phyloP scores from a whole-genome alignment of 176 grass and related monocot species.

The Thalia dealbata region DNA sequence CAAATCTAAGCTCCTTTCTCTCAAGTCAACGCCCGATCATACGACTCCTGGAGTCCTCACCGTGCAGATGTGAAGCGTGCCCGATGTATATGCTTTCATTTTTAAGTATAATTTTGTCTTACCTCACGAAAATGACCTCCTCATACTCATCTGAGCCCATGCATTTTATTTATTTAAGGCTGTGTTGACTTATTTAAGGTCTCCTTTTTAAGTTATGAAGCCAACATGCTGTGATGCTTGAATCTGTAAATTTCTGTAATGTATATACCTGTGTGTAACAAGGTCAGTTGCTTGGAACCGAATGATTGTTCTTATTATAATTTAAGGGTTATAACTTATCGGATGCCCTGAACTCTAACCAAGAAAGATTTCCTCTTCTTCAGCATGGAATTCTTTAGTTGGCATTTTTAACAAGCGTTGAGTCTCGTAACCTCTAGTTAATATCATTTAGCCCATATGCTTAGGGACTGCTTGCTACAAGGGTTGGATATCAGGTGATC shows the following conservation, averaged over 20 bases:
- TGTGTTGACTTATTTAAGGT: too few relatives aligned
- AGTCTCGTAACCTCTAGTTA: too few relatives aligned
- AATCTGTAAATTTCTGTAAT: neutral
- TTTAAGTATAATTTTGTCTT: neutral
- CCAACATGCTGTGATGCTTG: neutral
- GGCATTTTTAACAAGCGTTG: neutral
- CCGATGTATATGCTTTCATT: neutral
- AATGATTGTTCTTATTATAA: neutral
- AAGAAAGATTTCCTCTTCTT: neutral
- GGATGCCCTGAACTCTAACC: neutral
- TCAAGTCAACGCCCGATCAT: neutral
- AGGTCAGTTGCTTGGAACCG: neutral
- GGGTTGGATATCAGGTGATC: too few relatives aligned
- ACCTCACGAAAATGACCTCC: neutral
- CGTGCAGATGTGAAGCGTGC: neutral
- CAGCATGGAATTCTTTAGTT: neutral
- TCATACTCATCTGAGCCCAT: neutral
- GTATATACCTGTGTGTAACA: neutral
- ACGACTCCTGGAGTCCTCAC: neutral
- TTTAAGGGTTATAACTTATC: neutral
- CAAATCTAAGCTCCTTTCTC: conserved; percentile 1
- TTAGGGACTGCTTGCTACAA: too few relatives aligned
- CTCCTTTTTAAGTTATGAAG: neutral
- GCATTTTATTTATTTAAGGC: neutral
- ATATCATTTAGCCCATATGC: too few relatives aligned